These are phyloP conservation scores for Kwoniella mangroviensis DNA, from an alignment of 768 basidiomycete genomes.

Conservation along the genomic window DNA sequence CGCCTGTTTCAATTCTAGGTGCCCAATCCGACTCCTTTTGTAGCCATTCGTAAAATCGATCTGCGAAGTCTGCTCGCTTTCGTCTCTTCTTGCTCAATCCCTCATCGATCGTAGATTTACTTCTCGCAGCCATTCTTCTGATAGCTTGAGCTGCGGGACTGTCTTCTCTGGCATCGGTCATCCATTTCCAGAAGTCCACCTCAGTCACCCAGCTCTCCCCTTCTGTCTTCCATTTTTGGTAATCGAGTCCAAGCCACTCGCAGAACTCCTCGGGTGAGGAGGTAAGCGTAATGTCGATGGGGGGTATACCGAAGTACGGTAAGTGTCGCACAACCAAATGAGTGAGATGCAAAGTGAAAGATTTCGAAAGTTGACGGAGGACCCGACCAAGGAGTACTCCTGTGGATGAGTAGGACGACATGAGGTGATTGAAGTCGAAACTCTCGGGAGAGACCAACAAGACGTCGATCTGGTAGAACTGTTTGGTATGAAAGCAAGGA, in stretches of 20 bases:
- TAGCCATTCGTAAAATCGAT: constrained; percentile 22
- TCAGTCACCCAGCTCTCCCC: constrained; percentile 15
- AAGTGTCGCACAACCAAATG: constrained; percentile 34
- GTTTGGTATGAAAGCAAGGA: background rate
- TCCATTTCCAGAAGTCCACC: constrained; percentile 37
- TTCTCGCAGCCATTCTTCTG: background rate
- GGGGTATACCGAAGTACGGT: constrained; percentile 35
- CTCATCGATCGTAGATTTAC: background rate
- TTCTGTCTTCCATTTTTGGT: constrained; percentile 22
- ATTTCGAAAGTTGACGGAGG: constrained; percentile 26
- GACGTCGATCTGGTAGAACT: constrained; percentile 50
- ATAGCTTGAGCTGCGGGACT: constrained; percentile 8
- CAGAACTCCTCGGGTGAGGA: constrained; percentile 22
- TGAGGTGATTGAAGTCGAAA: constrained; percentile 28
- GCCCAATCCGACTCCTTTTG: constrained; percentile 12
- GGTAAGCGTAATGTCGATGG: constrained; percentile 39
- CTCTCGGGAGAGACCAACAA: constrained; percentile 24
- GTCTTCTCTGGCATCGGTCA: constrained; percentile 20
- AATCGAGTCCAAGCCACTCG: constrained; percentile 39
- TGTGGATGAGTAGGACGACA: constrained; percentile 31
- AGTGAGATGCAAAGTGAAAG: constrained; percentile 32
- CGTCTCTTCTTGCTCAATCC: background rate
- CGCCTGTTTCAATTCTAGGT: background rate
- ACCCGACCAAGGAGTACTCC: constrained; percentile 31
- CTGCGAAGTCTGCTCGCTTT: constrained; percentile 16